Conservation (phyloP, 805 yeast species). For the Saturnispora galanensis region DNA sequence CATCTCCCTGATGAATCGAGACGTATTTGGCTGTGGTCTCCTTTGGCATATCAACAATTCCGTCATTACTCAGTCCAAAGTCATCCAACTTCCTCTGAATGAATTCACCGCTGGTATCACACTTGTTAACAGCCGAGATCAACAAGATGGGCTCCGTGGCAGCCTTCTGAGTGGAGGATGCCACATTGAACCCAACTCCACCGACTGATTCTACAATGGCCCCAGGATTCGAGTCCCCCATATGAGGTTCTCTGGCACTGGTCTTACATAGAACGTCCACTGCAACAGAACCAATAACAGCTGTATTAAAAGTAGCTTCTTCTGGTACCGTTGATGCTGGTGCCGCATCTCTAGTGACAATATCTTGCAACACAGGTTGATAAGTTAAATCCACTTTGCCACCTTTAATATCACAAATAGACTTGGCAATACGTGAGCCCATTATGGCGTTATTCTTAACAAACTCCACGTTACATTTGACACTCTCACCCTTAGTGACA, state of each 20-base stretch:
- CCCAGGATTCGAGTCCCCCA: slow-evolving; percentile 71
- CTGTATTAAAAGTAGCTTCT: slow-evolving; percentile 16
- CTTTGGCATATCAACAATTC: slow-evolving; percentile 24
- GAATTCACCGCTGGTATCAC: slow-evolving; percentile 43
- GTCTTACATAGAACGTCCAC: slow-evolving; percentile 57
- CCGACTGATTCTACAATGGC: slow-evolving; percentile 44
- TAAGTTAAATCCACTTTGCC: slow-evolving; percentile 1
- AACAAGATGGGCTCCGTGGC: slow-evolving; percentile 27
- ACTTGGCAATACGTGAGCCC: slow-evolving; percentile 59
- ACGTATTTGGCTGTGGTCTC: slow-evolving; percentile 59
- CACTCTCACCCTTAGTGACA: slow-evolving; percentile 61
- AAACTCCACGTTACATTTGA: slow-evolving; percentile 60
- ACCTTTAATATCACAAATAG: slow-evolving; percentile 31
- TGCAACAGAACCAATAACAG: slow-evolving; percentile 69
- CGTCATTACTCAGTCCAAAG: slow-evolving; percentile 28
- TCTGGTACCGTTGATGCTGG: neutral
- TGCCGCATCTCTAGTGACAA: neutral
- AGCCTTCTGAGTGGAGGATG: slow-evolving; percentile 36
- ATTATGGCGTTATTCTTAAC: slow-evolving; percentile 66
- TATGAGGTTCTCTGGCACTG: slow-evolving; percentile 14
- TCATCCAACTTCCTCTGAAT: slow-evolving; percentile 26
- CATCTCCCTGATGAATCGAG: slow-evolving; percentile 51
- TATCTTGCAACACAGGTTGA: neutral
- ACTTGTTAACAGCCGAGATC: slow-evolving; percentile 46
- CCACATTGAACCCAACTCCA: slow-evolving; percentile 79